A percentile compares a stretch with the other conserved stretches of the same genome.
These are phyloP conservation scores for Petunia hybrid DNA, from an alignment of 305 asterid genomes.

Conservation along the genomic window DNA sequence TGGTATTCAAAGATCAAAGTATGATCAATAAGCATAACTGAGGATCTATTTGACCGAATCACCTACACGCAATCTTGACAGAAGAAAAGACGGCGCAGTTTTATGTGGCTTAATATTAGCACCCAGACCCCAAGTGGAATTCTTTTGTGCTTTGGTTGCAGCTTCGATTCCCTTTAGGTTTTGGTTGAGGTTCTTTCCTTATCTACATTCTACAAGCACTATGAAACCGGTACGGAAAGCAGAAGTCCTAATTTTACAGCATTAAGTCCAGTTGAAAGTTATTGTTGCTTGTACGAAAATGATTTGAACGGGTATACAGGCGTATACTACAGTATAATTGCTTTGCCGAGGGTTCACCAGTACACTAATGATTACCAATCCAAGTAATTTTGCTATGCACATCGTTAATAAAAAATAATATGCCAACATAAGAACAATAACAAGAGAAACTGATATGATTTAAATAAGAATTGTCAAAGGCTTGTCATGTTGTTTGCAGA, in stretches of 20 bases:
- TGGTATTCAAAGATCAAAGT: neutral
- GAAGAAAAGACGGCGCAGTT: no score
- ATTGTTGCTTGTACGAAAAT: neutral
- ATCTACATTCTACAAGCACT: neutral
- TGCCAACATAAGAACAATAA: no score
- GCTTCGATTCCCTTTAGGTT: neutral
- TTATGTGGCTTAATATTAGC: neutral
- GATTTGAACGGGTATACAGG: neutral
- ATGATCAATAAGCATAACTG: neutral
- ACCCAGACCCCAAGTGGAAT: neutral
- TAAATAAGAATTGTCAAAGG: neutral
- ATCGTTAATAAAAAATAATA: no score
- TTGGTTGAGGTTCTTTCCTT: constrained; percentile 1
- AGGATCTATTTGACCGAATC: neutral
- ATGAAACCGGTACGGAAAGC: neutral
- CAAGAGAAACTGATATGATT: neutral
- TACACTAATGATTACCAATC: neutral
- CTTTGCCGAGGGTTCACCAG: neutral
- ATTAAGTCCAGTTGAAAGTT: neutral
- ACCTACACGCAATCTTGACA: neutral
- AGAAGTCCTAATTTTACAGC: neutral
- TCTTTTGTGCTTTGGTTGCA: neutral
- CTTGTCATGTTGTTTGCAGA: neutral
- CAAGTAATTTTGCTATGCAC: neutral
- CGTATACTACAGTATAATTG: neutral